A percentile compares a stretch with the other conserved stretches of the same genome.
Evolutionary conservation across 208 protist genomes (phyloP).

Genomic region (Porcisia deanei): DNA sequence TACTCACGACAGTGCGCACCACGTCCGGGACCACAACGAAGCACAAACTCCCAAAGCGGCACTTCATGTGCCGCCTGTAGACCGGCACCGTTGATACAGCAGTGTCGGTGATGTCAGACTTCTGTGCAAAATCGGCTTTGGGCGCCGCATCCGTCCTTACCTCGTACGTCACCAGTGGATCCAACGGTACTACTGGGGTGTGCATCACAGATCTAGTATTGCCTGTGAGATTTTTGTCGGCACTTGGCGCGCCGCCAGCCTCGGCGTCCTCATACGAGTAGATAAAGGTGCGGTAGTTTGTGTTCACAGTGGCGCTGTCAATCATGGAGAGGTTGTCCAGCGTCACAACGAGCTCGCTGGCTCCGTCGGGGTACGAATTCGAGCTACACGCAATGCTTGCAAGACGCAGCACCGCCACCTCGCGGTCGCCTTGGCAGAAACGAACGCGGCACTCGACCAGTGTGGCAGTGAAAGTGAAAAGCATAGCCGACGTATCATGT

Average conservation of each 20-base stretch:
- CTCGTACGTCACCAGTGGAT: constrained; percentile 25
- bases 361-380: constrained; percentile 39
- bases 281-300: constrained; percentile 53
- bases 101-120: neutral
- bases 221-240: neutral
- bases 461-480: constrained; percentile 18
- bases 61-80: constrained; percentile 54
- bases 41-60: constrained; percentile 48
- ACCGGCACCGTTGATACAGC: neutral
- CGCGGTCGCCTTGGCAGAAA: constrained; percentile 42
- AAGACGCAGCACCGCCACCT: constrained; percentile 49
- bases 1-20: constrained; percentile 40
- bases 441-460: constrained; percentile 36
- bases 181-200: neutral
- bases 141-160: constrained; percentile 9
- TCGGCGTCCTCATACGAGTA: constrained; percentile 40
- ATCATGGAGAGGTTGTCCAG: constrained; percentile 56
- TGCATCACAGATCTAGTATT: neutral
- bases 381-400: constrained; percentile 27
- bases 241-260: constrained; percentile 3
- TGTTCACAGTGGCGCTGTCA: constrained; percentile 39
- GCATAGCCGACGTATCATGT: neutral
- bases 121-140: neutral
- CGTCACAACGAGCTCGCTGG: constrained; percentile 35
- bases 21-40: constrained; percentile 71